A percentile compares a stretch with the other conserved stretches of the same genome.
These are phyloP conservation scores for Pelargonium nanum DNA, from an alignment of 345 rosid genomes.

Conservation along the genomic window DNA sequence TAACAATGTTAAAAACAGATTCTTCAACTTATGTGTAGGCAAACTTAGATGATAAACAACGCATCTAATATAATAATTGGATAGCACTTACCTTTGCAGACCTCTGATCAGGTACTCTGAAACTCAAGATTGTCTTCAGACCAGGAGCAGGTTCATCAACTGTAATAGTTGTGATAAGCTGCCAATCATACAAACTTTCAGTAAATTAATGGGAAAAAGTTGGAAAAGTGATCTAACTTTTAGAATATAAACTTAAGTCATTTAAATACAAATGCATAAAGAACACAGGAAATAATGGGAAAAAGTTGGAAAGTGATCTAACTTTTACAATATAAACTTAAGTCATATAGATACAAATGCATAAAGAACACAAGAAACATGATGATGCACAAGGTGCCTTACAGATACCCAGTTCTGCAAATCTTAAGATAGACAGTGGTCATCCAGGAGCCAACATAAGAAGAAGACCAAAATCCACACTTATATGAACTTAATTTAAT, in stretches of 20 bases:
- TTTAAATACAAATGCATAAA: background rate
- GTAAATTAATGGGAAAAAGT: background rate
- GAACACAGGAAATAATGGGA: background rate
- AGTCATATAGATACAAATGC: background rate
- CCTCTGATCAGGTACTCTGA: conserved; percentile 79
- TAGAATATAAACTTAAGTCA: background rate
- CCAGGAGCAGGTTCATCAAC: conserved; percentile 90
- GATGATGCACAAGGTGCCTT: too few relatives aligned
- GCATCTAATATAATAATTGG: too few relatives aligned
- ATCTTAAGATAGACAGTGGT: too few relatives aligned
- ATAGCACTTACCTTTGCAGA: conserved; percentile 85
- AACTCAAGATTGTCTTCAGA: conserved; percentile 67
- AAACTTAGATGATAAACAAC: background rate
- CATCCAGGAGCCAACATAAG: too few relatives aligned
- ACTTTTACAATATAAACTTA: background rate
- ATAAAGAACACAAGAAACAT: too few relatives aligned
- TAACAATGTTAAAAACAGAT: background rate
- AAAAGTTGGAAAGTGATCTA: background rate
- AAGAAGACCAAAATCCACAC: too few relatives aligned
- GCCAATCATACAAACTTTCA: conserved; percentile 10
- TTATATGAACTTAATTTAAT: too few relatives aligned
- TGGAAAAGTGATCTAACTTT: background rate
- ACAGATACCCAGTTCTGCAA: too few relatives aligned
- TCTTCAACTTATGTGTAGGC: background rate
- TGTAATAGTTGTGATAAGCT: conserved; percentile 73